These are phyloP conservation scores for Rhytidiadelphus loreus DNA, from an alignment of 225 moss, liverwort and hornwort genomes.

Conservation along the genomic window DNA sequence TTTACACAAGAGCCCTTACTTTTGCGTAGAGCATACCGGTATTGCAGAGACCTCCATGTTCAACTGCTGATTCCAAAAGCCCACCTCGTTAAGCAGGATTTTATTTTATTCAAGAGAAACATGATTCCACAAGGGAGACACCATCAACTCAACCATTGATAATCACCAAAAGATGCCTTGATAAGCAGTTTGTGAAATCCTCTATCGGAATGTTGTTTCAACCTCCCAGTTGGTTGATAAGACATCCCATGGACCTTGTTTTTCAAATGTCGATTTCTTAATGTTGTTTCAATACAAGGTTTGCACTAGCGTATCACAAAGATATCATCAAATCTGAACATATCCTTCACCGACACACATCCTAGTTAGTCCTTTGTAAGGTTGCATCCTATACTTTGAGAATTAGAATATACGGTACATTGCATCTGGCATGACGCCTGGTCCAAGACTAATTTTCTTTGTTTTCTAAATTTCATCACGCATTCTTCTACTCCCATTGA, in stretches of 20 bases:
- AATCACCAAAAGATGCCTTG: neutral
- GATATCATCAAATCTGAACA: neutral
- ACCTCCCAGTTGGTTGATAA: no score
- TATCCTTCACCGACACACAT: neutral
- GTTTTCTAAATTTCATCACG: neutral
- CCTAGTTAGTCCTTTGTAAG: neutral
- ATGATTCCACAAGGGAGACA: no score
- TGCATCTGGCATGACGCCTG: neutral
- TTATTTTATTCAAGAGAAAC: neutral
- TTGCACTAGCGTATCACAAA: neutral
- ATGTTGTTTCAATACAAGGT: neutral
- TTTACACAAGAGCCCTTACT: neutral
- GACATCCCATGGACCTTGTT: neutral
- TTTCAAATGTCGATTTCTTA: neutral
- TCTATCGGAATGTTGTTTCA: no score
- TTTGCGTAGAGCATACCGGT: neutral
- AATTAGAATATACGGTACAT: neutral
- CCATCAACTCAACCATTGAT: neutral
- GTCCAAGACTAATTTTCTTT: neutral
- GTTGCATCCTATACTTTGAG: neutral
- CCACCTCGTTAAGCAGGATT: neutral
- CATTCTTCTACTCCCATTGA: neutral
- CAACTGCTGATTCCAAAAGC: neutral
- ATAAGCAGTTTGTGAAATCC: neutral
- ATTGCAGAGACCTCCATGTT: neutral